Evolutionary conservation across 805 yeast genomes (phyloP), one percentile per base, ranked within the genome.

Genomic region (Blastobotrys muscicola): DNA sequence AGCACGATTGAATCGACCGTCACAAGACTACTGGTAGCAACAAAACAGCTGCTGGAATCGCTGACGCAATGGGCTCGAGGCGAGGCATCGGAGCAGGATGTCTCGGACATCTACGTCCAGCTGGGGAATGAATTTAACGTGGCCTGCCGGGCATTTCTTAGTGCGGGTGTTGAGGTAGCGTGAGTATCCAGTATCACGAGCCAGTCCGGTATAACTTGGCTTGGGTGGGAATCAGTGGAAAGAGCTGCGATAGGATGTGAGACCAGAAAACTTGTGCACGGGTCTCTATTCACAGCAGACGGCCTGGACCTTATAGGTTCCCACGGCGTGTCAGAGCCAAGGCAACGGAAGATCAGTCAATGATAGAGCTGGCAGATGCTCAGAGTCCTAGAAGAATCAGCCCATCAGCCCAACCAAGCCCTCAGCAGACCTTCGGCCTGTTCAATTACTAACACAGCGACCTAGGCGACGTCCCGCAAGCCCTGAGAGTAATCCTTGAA

Each of bases 101-200:
- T 92, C 2, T 85, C 95, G 2, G 85, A 87, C 54, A 83, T 87
- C 2, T 92, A 86, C 60, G 98, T 92, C 11, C 81, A 78, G 50
- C 72, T 92, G 26, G 98, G 98, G 0, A 92, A 89, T 57, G 97
- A 90, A 61, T 92, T 87, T 69, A 80, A 90, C 52, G 76, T 84
- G 2, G 85, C 94, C 0, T 78, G 89, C 15, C 73, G 85, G 47
- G 84, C 94, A 2, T 89, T 90, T 59, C 66, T 78, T 4, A 72
- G 71, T 44, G 81, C 85, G 2, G 94, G 94, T 0, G 78, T 92
- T 3, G 89, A 83, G 51, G 81, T 82, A 7, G 50, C 48, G 41
- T 39, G 32, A 7, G 41, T 39, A 50, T 52, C 2, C 15, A 16
- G 11, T 15, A 14, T 7, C 20, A 8, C 5, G 35, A n/a, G 47